Conservation (phyloP, 257 asterid species). For the Penstemon davidsonii region DNA sequence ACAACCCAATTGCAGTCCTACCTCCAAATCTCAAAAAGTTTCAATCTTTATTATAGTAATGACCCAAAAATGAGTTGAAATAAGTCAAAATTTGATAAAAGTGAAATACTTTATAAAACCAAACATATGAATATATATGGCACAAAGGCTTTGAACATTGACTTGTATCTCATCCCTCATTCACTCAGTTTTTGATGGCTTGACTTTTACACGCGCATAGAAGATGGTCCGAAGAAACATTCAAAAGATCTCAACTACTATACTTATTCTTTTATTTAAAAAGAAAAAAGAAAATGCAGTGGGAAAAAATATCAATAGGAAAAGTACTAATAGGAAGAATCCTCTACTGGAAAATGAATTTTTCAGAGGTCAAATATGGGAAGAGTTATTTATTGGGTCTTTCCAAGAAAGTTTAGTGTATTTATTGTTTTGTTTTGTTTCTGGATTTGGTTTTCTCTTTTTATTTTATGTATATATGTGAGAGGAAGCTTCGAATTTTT, state of each 20-base stretch:
- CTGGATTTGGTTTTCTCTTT: no score
- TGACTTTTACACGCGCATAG: slow-evolving; percentile 31
- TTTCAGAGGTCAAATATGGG: no score
- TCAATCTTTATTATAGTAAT: slow-evolving; percentile 8
- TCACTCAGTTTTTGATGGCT: not conserved
- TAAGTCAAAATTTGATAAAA: slow-evolving; percentile 12
- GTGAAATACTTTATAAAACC: not conserved
- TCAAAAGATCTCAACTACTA: slow-evolving; percentile 28
- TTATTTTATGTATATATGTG: no score
- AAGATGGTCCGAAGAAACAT: slow-evolving; percentile 23
- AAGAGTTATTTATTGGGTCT: no score
- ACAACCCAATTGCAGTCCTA: not conserved
- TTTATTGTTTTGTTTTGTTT: no score
- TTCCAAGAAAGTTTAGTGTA: no score
- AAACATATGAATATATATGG: not conserved
- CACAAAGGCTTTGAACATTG: slow-evolving; percentile 34
- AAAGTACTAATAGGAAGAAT: no score
- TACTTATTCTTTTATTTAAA: not conserved
- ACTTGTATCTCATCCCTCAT: slow-evolving; percentile 27
- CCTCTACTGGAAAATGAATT: no score
- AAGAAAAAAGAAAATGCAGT: no score
- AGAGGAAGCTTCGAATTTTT: no score
- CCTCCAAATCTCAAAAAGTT: slow-evolving; percentile 21
- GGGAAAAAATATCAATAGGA: no score
- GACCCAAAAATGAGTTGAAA: slow-evolving; percentile 16